Base-by-base conservation (phyloP, 2,329 filamentous ascomycete genomes). In the Aspergillus jensenii region DNA sequence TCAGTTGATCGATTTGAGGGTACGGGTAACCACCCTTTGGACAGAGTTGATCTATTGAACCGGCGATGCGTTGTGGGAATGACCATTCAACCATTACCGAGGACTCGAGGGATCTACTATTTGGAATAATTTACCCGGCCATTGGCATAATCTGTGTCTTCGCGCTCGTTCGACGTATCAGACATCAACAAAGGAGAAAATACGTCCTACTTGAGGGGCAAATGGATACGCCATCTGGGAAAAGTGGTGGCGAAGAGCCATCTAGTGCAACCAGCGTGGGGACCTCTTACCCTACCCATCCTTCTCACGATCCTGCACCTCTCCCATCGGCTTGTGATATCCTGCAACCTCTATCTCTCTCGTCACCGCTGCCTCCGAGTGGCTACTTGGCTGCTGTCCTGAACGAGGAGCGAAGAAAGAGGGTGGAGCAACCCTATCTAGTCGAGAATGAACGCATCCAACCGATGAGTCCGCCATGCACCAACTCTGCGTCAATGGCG, bases 281-380 rank as follows among this genome's bases (percentile, higher is more conserved):
- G 23, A 40, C 49, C n/a, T 19, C 47, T 51, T 59, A 27, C 55
- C 45, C 27, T 41, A 45, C 33, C 35, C 57, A 55, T 56, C 23
- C 51, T 21, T 31, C 48, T 45, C 49, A 56, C 46, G 43, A 50
- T 17, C 40, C 17, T 43, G 39, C 46, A 23, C 55, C 55, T 8
- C 46, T 66, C 27, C 65, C 65, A 44, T 66, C 66, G 25, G 64
- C 66, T 37, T 66, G 66, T 55, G 66, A 66, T 61, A 62, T 68
- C 43, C 55, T 68, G 59, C 60, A 63, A 49, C 66, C 66, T 33
- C 52, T 68, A 54, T 68, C 66, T 15, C 60, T 62, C 19, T 46
- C 55, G 44, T 63, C 62, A 31, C 55, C 58, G 19, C 56, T 68
- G 58, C 66, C 66, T 21, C 57, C 65, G 4, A 68, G 66, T 60